Percentiles rank a stretch among this genome's conserved stretches.
Evolutionary conservation across 306 rosid genomes (phyloP).

Genomic region (Prunus persica): Prunus_persica_NCBIv2 NC_034011.1:25980501-25981000

Average conservation of each 20-base stretch:
- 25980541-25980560: conserved; percentile 17
- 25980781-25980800: too few species aligned
- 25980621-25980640: background rate
- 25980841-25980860: too few species aligned
- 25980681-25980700: background rate
- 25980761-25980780: background rate
- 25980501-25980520: conserved; percentile 31
- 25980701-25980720: background rate
- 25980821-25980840: too few species aligned
- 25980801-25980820: too few species aligned
- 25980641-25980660: background rate
- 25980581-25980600: too few species aligned
- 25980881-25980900: too few species aligned
- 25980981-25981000: too few species aligned
- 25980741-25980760: background rate
- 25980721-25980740: background rate
- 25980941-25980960: too few species aligned
- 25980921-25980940: too few species aligned
- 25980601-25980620: background rate
- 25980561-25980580: background rate
- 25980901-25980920: too few species aligned
- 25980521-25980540: conserved; percentile 27
- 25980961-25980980: too few species aligned
- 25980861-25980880: too few species aligned
- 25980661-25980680: background rate